A percentile compares a stretch with the other conserved stretches of the same genome.
Evolutionary conservation across 2,329 filamentous ascomycete genomes (phyloP).

Genomic region (Rhinocladiella mackenziei): DNA sequence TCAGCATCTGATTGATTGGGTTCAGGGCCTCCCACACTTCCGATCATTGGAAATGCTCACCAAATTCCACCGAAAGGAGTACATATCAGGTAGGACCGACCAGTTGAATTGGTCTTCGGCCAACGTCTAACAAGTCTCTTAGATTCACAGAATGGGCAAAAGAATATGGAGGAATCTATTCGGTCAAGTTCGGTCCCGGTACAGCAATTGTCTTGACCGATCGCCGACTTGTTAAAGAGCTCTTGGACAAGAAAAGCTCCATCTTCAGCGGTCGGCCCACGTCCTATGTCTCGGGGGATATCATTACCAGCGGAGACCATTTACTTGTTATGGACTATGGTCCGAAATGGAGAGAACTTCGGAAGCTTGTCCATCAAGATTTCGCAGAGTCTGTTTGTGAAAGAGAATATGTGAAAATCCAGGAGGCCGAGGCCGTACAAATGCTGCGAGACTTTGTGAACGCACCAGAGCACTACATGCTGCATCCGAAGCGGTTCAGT

Average conservation of each 20-base stretch:
- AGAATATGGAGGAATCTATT: constrained; percentile 41
- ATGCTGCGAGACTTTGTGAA: constrained; percentile 45
- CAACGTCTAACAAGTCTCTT: neutral
- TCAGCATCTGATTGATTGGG: too few relatives aligned
- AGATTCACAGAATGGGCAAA: constrained; percentile 16
- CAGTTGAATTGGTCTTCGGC: neutral
- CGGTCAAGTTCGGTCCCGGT: constrained; percentile 40
- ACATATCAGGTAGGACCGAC: constrained; percentile 16
- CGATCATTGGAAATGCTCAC: constrained; percentile 42
- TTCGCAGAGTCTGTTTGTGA: constrained; percentile 37
- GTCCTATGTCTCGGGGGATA: constrained; percentile 33
- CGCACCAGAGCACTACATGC: constrained; percentile 44
- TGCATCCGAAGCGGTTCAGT: constrained; percentile 47
- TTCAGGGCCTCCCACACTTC: constrained; percentile 41
- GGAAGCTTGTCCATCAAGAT: constrained; percentile 44
- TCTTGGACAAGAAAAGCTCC: constrained; percentile 33
- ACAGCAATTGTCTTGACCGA: constrained; percentile 41
- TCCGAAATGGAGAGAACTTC: constrained; percentile 42
- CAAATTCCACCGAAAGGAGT: constrained; percentile 42
- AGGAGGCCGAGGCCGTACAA: constrained; percentile 49
- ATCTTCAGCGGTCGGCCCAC: constrained; percentile 29
- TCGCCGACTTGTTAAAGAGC: constrained; percentile 16
- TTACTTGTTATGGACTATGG: constrained; percentile 46
- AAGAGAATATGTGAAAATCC: constrained; percentile 41
- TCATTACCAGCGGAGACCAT: constrained; percentile 47